These are phyloP conservation scores for Articulospora tetracladia DNA, from an alignment of 495 filamentous ascomycete species.

Conservation along the genomic window DNA sequence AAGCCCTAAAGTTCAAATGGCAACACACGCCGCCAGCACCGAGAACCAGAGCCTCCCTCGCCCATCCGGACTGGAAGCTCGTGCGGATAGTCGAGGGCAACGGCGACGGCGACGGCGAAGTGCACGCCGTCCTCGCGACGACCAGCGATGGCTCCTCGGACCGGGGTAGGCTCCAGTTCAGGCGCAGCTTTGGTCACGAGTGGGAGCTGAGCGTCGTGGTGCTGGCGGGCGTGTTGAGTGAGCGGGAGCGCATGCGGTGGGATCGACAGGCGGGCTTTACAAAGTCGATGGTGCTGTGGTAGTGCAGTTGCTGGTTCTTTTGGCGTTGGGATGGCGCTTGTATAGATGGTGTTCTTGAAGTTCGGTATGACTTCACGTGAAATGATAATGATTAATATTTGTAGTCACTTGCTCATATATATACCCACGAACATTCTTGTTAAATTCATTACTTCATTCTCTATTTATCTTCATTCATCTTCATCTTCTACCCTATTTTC, in stretches of 20 bases:
- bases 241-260: not conserved
- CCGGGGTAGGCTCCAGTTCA: not conserved
- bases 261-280: not conserved
- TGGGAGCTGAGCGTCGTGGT: not conserved
- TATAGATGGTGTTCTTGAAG: no score
- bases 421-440: no score
- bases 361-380: no score
- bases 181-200: not conserved
- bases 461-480: no score
- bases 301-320: not conserved
- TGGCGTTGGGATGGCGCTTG: not conserved
- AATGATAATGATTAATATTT: no score
- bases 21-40: not conserved
- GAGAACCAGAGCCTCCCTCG: not conserved
- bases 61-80: not conserved
- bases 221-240: not conserved
- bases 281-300: not conserved
- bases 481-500: no score
- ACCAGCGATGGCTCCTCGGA: not conserved
- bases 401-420: no score
- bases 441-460: no score
- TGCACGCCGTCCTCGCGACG: not conserved
- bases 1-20: not conserved
- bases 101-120: not conserved
- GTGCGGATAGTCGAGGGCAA: not conserved